phyloP scores from a whole-genome alignment of 2,329 filamentous ascomycete genomes.

The Ophiocordyceps polyrhachis-furcata region DNA sequence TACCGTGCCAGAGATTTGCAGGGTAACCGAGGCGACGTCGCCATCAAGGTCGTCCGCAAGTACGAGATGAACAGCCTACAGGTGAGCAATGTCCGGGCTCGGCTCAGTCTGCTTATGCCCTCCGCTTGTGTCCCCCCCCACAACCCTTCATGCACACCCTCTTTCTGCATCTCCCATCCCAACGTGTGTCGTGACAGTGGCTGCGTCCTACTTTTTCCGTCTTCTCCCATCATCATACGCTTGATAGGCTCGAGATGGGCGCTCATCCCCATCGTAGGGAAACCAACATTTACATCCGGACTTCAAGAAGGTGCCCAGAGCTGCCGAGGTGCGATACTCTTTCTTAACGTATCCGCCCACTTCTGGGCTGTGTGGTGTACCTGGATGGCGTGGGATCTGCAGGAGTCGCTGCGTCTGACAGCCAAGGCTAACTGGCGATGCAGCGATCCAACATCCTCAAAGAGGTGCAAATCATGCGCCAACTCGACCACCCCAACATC shows the following conservation, averaged over 20 bases:
- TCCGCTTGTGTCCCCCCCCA: constrained; percentile 5
- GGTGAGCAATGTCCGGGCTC: constrained; percentile 47
- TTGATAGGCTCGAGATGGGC: constrained; percentile 24
- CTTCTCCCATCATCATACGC: background rate
- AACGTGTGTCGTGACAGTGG: background rate
- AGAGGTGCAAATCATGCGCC: constrained; percentile 97
- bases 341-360: constrained; percentile 15
- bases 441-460: constrained; percentile 96
- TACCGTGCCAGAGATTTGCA: constrained; percentile 68
- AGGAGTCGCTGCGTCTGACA: background rate
- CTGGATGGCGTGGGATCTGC: constrained; percentile 9
- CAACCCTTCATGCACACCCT: constrained; percentile 2
- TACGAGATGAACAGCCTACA: constrained; percentile 98
- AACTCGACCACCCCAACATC: constrained; percentile 90
- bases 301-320: constrained; percentile 86
- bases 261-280: constrained; percentile 43
- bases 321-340: constrained; percentile 75
- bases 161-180: background rate
- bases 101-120: background rate
- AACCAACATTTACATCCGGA: constrained; percentile 87
- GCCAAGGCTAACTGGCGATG: constrained; percentile 9
- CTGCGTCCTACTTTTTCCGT: background rate
- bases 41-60: constrained; percentile 97
- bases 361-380: constrained; percentile 6
- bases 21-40: constrained; percentile 59